Base-by-base conservation (phyloP, 2,329 filamentous ascomycete species). In the Colletotrichum phormii region DNA sequence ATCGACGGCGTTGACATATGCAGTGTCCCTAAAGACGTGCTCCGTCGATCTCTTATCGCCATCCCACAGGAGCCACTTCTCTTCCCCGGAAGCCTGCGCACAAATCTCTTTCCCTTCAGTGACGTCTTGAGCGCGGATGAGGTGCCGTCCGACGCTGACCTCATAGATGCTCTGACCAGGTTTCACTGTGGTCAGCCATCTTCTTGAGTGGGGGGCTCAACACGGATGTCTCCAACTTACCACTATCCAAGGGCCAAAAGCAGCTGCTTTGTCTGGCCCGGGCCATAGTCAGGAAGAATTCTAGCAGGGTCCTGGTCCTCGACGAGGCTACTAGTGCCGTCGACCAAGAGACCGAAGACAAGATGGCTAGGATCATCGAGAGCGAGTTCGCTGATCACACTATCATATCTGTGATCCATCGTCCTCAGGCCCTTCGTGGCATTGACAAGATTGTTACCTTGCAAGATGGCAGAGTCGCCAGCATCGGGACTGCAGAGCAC, bases 321-420 rank as follows among this genome's bases (percentile, higher is more conserved):
- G 92, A 94, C 75, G 92, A 94, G 79, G 92, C 92, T 1, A 94
- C 92, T 0, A 91, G 88, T 60, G 90, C 91, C 7, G 73, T 75
- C 26, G 86, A 88, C 71, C 85, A 86, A 80, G 81, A 83, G 59
- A 75, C 74, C 1, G 75, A 77, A 15, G 71, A 69, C 1, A 57
- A 72, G 6, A 74, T 78, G 64, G 54, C 68, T 29, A 37, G 33
- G n/a, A 60, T 75, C 11, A 72, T 78, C 1, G 63, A 66, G 29
- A 71, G 76, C 18, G 64, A 74, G 4, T 81, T 81, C 6, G 12
- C 60, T 3, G 51, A 74, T 4, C 75, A 74, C 22, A 81, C 78
- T 0, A 61, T 81, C 0, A 72, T 81, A 12, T 68, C 78, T 0
- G 74, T 80, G 7, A 77, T 77, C 0, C 79, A 81, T 31, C 77